Conservation (phyloP, 495 filamentous ascomycete genomes). For the Xylaria sp. region DNA sequence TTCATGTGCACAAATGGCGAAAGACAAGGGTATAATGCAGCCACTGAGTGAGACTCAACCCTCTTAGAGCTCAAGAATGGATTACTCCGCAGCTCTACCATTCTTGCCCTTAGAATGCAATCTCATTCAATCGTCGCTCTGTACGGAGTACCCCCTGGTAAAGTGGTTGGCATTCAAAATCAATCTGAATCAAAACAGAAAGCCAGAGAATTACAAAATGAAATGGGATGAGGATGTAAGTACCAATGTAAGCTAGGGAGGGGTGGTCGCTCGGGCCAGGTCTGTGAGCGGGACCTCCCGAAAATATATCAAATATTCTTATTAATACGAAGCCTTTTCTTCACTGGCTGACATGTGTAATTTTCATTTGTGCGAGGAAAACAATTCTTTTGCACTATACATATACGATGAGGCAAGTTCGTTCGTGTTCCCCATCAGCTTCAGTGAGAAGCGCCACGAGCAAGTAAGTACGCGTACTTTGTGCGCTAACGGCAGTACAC, state of each 20-base stretch:
- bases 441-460: neutral
- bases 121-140: neutral
- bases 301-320: conserved; percentile 12
- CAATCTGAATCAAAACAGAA: neutral
- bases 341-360: neutral
- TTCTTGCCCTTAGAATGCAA: neutral
- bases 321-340: neutral
- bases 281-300: neutral
- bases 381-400: neutral
- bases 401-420: neutral
- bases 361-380: neutral
- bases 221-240: neutral
- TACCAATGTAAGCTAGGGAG: neutral
- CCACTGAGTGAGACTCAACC: too few relatives aligned
- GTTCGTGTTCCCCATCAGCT: neutral
- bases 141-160: neutral
- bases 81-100: too few relatives aligned
- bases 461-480: neutral
- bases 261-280: neutral
- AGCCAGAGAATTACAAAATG: neutral
- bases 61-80: too few relatives aligned
- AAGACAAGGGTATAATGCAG: too few relatives aligned
- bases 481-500: neutral
- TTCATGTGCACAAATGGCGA: too few relatives aligned
- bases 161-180: neutral